These are phyloP conservation scores for Trichosanthes cucumerina DNA, from an alignment of 306 rosid genomes.

Conservation along the genomic window DNA sequence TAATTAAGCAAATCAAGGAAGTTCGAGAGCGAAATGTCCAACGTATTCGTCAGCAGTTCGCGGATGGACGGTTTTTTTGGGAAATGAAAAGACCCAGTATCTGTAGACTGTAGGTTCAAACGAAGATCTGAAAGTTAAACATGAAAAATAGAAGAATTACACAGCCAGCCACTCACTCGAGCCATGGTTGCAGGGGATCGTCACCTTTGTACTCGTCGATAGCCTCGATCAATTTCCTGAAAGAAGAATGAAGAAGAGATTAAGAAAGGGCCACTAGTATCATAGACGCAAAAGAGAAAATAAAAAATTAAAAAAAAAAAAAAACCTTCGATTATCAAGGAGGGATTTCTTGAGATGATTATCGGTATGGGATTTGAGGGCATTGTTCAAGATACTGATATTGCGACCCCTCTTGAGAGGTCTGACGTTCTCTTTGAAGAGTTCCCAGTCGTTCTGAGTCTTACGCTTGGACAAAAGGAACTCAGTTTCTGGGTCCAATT, in stretches of 20 bases:
- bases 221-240: constrained; percentile 52
- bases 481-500: constrained; percentile 67
- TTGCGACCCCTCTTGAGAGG: constrained; percentile 94
- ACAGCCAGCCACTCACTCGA: constrained; percentile 40
- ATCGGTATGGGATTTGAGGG: constrained; percentile 49
- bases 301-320: not conserved
- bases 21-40: not conserved
- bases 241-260: not conserved
- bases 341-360: constrained; percentile 53
- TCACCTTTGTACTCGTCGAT: constrained; percentile 69
- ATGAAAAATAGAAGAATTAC: not conserved
- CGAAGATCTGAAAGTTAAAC: not conserved
- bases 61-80: not conserved
- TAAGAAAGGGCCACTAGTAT: too few relatives aligned
- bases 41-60: not conserved
- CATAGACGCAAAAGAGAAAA: not conserved
- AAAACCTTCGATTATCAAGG: constrained; percentile 43
- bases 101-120: not conserved
- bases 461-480: constrained; percentile 50
- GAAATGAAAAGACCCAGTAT: not conserved
- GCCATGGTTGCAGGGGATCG: constrained; percentile 90
- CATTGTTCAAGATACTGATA: constrained; percentile 45
- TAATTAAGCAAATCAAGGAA: not conserved
- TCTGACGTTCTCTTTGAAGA: constrained; percentile 80
- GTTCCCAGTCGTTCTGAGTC: constrained; percentile 83